Evolutionary conservation across 176 grass and related monocot species (phyloP), one percentile per base, ranked within the genome.

Genomic region (Triticum timopheevii): DNA sequence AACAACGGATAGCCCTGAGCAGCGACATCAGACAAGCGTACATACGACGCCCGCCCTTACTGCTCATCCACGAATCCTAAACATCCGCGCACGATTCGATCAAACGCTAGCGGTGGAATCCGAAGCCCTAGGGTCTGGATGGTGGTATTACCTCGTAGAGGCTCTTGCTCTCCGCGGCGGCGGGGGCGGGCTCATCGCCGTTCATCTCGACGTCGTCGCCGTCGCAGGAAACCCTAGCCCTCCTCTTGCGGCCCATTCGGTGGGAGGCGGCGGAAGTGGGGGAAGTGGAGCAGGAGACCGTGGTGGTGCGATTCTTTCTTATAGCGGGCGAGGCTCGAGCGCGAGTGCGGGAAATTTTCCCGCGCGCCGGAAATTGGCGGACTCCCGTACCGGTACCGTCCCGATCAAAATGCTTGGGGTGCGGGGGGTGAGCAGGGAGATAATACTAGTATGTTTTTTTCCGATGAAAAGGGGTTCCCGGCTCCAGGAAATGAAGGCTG

Each of bases 71-170:
- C 69, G 16, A 73, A 40, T 72, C 76, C 23, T 2, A 80, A 3
- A 42, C 24, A 34, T 69, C 76, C 8, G 0, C 9, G 11, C 23
- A 24, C 5, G 59, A 59, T 45, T 80, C 61, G 45, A 85, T 13
- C 59, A 7, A 81, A 22, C 69, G 8, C 61, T 22, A 24, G 1
- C 34, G 10, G 3, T 11, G 11, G 24, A 24, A 71, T 67, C 84
- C 17, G 28, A 28, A 24, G 13, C 24, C 11, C 19, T 88, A 84
- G 62, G 82, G 62, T 69, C 76, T 13, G 13, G 35, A 13, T 10
- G 2, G 76, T 66, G 65, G 22, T 4, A 76, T 85, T 94, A 99
- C 97, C 97, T 99, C 94, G 83, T 99, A 96, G 80, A 96, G 93
- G 90, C 87, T 92, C 71, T 24, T 83, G 67, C 67, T 72, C 15